Conservation (phyloP, 768 basidiomycete species). For the Phanerochaete carnosa region DNA sequence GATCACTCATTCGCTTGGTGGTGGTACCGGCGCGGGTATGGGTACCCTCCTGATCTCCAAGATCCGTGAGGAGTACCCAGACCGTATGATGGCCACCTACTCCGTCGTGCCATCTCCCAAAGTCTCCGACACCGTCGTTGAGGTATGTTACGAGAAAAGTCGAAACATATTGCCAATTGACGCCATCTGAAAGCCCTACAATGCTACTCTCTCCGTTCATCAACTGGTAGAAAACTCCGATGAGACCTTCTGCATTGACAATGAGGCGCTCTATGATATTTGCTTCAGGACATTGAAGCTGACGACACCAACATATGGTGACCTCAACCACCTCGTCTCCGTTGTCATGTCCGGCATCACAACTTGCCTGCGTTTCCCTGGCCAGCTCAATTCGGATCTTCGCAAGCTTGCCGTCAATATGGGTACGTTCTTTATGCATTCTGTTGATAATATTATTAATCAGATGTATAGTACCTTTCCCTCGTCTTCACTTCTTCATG, state of each 20-base stretch:
- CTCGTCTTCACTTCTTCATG: slow-evolving; percentile 99
- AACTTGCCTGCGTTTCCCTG: slow-evolving; percentile 98
- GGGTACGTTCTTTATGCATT: slow-evolving; percentile 51
- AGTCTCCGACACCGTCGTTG: slow-evolving; percentile 98
- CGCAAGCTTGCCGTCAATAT: slow-evolving; percentile 99
- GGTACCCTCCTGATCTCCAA: slow-evolving; percentile 98
- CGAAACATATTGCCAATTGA: neutral
- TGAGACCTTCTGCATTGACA: slow-evolving; percentile 99
- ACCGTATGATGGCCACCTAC: slow-evolving; percentile 99
- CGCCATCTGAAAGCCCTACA: slow-evolving; percentile 72
- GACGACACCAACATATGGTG: slow-evolving; percentile 91
- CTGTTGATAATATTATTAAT: neutral
- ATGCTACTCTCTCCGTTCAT: slow-evolving; percentile 96
- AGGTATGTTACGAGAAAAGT: slow-evolving; percentile 42
- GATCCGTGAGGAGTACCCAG: slow-evolving; percentile 98
- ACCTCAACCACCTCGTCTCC: slow-evolving; percentile 97
- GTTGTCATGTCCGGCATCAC: slow-evolving; percentile 99
- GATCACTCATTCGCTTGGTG: slow-evolving; percentile 97
- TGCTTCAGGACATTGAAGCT: slow-evolving; percentile 98
- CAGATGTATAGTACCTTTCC: slow-evolving; percentile 79
- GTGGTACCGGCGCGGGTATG: slow-evolving; percentile 99
- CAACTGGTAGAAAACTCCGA: slow-evolving; percentile 99
- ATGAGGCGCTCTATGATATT: slow-evolving; percentile 98
- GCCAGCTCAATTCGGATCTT: slow-evolving; percentile 98
- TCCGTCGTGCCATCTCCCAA: slow-evolving; percentile 97